Base-by-base conservation (phyloP, 2,329 filamentous ascomycete species). In the Hortaea sp. region DNA sequence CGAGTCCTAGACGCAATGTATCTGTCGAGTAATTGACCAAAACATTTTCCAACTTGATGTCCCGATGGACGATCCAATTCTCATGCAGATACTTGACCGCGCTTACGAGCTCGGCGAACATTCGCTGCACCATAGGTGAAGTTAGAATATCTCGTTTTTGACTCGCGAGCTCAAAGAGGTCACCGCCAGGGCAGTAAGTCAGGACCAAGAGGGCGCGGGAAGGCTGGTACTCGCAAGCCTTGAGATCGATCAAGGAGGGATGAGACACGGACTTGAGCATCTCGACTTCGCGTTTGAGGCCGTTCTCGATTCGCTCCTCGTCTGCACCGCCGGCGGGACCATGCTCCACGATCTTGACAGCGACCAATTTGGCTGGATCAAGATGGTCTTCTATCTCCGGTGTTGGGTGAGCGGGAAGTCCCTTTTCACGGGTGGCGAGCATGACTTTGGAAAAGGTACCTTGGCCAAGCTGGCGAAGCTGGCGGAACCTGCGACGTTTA, bases 31-130 rank as follows among this genome's bases (percentile, higher is more conserved):
- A 74, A 62, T 95, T 97, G 58, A 97, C 84, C 29, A 98, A 81
- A 38, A 95, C 87, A 65, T 97, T 98, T 73, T 98, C 92, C 49
- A 98, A 81, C 69, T 98, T 98, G 67, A 98, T 94, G 66, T 98
- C 92, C 49, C 92, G 81, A 64, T 98, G 92, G 45, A 97, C 90
- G 62, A 98, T 95, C 55, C 79, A 82, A 57, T 85, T 74, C 45
- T 79, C 73, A 66, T 98, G 92, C 42, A 98, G 72, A 69, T 97
- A 95, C 48, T 76, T 78, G 32, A 94, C 83, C 0, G 90, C 92
- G 50, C 79, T 82, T 27, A 97, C 82, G 52, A 97, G 67, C 65
- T 98, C 92, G 10, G 89, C 77, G 65, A 95, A 95, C 47, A 97
- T 88, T 43, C 92, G 79, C 53, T 87, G 78, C 42, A 95, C 74